phyloP scores from a whole-genome alignment of 371 early-diverging fungal species.

The Chytridium lagenaria region DNA sequence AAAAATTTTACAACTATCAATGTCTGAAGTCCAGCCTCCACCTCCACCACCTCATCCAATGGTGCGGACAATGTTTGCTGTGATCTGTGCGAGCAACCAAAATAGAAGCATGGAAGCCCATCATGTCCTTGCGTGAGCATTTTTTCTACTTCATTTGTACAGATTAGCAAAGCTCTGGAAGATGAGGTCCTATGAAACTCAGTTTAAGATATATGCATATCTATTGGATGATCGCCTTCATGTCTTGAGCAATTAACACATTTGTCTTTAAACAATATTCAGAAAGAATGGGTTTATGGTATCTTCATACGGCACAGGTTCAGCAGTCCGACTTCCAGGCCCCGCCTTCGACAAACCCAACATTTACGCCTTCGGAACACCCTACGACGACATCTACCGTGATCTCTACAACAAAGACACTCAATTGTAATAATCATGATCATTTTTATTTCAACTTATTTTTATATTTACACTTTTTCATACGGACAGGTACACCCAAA shows the following conservation, averaged over 20 bases:
- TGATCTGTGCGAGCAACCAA: slow-evolving; percentile 96
- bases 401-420: slow-evolving; percentile 81
- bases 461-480: slow-evolving; percentile 4
- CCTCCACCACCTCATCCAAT: neutral
- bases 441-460: neutral
- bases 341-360: slow-evolving; percentile 88
- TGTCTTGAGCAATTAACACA: too few relatives aligned
- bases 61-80: slow-evolving; percentile 49
- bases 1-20: too few relatives aligned
- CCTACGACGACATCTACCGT: slow-evolving; percentile 87
- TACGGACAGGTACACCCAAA: slow-evolving; percentile 74
- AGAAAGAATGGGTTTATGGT: slow-evolving; percentile 36
- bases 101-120: slow-evolving; percentile 98
- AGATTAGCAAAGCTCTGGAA: neutral
- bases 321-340: slow-evolving; percentile 91
- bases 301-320: slow-evolving; percentile 77
- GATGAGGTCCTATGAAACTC: too few relatives aligned
- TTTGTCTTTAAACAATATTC: neutral
- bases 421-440: slow-evolving; percentile 60
- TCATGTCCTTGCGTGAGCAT: slow-evolving; percentile 74
- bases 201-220: too few relatives aligned
- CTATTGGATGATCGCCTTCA: too few relatives aligned
- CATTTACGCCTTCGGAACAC: slow-evolving; percentile 89
- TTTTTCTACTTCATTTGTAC: neutral
- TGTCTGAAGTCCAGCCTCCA: neutral